Evolutionary conservation across 192 early-diverging fungal genomes (phyloP).

Genomic region (Martensiomyces pterosporus): DNA sequence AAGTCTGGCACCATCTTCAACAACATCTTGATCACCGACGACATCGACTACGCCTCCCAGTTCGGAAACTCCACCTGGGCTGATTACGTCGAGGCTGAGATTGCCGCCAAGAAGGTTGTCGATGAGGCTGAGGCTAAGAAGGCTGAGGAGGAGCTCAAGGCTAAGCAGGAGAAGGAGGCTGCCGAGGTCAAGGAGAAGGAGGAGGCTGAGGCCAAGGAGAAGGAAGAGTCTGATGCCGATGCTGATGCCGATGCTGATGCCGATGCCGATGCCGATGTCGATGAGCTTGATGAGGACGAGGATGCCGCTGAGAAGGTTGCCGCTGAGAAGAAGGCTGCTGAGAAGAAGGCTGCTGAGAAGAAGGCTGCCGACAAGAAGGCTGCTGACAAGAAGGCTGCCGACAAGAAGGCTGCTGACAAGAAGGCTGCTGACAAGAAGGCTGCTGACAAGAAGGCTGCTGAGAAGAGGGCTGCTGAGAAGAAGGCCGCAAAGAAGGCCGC

Average conservation of each 20-base stretch:
- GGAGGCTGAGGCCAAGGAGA: constrained; percentile 17
- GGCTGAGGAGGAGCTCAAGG: constrained; percentile 47
- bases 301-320: constrained; percentile 3
- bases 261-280: constrained; percentile 13
- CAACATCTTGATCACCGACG: constrained; percentile 89
- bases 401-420: constrained; percentile 10
- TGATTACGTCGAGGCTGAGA: constrained; percentile 62
- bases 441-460: constrained; percentile 7
- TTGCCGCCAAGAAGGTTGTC: constrained; percentile 58
- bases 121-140: constrained; percentile 51
- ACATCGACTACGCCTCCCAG: constrained; percentile 69
- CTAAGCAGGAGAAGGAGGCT: constrained; percentile 15
- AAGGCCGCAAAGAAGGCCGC: constrained; percentile 3
- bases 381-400: constrained; percentile 4
- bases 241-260: constrained; percentile 3
- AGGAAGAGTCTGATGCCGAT: constrained; percentile 3
- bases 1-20: constrained; percentile 87
- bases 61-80: constrained; percentile 67
- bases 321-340: constrained; percentile 1
- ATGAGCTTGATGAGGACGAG: constrained; percentile 9
- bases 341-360: constrained; percentile 7
- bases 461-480: constrained; percentile 11
- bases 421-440: constrained; percentile 4
- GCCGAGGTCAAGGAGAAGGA: constrained; percentile 2
- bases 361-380: constrained; percentile 10